Conservation (phyloP, 345 rosid genomes). For the Eucalyptus brandiana region DNA sequence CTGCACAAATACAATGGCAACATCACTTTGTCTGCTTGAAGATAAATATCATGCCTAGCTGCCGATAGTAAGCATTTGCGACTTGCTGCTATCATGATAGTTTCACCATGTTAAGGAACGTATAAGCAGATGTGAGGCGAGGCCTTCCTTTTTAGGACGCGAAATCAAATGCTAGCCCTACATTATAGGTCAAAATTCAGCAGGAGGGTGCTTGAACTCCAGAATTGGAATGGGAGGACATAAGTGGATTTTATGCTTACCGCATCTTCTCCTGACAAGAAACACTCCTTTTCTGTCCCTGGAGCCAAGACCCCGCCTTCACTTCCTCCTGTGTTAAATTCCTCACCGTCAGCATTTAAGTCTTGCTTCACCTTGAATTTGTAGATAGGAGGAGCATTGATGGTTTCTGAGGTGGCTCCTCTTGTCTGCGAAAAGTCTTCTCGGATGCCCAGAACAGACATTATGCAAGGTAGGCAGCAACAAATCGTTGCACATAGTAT, state of each 20-base stretch:
- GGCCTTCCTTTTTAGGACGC: background rate
- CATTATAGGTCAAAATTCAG: background rate
- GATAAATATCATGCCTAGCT: background rate
- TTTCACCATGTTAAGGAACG: background rate
- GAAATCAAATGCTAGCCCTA: background rate
- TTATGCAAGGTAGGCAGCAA: constrained; percentile 89
- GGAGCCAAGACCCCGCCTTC: constrained; percentile 64
- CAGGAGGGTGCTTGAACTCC: background rate
- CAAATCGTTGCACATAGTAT: constrained; percentile 85
- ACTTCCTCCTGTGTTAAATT: constrained; percentile 24
- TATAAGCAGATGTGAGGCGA: background rate
- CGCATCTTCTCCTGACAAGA: constrained; percentile 80
- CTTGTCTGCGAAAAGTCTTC: constrained; percentile 67
- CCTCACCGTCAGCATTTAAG: constrained; percentile 5
- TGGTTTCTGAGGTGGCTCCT: constrained; percentile 64
- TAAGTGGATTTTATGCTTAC: constrained; percentile 26
- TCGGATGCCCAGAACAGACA: constrained; percentile 66
- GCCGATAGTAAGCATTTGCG: background rate
- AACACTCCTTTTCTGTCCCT: constrained; percentile 64
- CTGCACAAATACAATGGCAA: constrained; percentile 11
- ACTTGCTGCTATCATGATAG: background rate
- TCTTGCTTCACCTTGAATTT: constrained; percentile 41
- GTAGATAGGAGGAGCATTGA: constrained; percentile 64
- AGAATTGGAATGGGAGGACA: background rate
- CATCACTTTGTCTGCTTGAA: background rate